These are phyloP conservation scores for Hawksworthiomyces lignivorus DNA, from an alignment of 2,329 filamentous ascomycete species.

Conservation along the genomic window DNA sequence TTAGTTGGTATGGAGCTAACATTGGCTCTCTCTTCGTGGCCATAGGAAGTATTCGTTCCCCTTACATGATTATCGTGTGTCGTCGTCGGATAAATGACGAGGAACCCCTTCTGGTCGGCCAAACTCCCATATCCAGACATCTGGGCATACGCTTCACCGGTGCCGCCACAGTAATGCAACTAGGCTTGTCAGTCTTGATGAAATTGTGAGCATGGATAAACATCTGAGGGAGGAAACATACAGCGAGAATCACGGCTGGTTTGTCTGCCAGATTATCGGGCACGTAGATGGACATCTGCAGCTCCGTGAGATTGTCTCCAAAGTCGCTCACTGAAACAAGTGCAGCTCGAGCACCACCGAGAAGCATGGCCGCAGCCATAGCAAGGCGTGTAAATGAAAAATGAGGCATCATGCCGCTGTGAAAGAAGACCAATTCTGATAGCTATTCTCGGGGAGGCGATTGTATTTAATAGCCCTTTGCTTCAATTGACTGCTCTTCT, in stretches of 20 bases:
- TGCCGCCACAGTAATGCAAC: slow-evolving; percentile 2
- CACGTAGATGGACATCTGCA: slow-evolving; percentile 8
- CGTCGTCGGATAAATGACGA: slow-evolving; percentile 15
- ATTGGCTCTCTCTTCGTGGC: no score
- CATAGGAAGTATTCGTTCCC: no score
- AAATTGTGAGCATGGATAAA: not conserved
- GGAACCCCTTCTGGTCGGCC: slow-evolving; percentile 5
- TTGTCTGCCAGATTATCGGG: slow-evolving; percentile 7
- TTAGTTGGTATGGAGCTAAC: slow-evolving; percentile 16
- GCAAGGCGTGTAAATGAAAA: no score
- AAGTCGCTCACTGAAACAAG: slow-evolving; percentile 8
- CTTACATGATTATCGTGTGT: slow-evolving; percentile 23
- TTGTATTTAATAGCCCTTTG: no score
- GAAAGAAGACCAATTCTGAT: no score
- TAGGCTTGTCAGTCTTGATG: not conserved
- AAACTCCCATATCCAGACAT: not conserved
- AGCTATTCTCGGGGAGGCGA: no score
- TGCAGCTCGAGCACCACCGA: slow-evolving; percentile 20
- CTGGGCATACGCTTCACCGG: not conserved
- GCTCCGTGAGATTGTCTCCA: slow-evolving; percentile 2
- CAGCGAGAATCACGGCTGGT: slow-evolving; percentile 8
- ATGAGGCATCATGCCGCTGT: no score
- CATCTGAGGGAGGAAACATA: slow-evolving; percentile 3
- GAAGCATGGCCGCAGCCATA: not conserved
- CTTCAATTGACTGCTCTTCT: no score